phyloP scores from a whole-genome alignment of 306 rosid species.

The Quercus suber region DNA sequence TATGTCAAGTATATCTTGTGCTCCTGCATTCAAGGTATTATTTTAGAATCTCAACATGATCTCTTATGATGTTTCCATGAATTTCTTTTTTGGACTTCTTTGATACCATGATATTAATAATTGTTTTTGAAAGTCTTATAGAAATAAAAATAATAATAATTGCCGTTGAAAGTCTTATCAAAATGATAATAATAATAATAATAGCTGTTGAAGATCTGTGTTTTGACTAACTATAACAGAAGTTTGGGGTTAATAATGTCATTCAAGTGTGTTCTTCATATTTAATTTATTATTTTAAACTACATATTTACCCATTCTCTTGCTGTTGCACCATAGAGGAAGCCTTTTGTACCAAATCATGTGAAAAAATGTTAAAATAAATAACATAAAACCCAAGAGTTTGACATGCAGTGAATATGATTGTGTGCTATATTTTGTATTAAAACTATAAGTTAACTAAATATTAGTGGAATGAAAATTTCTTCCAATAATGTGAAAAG shows the following conservation, averaged over 20 bases:
- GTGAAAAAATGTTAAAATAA: neutral
- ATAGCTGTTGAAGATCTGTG: neutral
- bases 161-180: neutral
- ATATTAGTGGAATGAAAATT: neutral
- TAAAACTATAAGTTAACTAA: neutral
- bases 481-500: neutral
- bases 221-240: slow-evolving; percentile 8
- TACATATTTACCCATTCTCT: neutral
- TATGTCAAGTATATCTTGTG: slow-evolving; percentile 56
- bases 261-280: neutral
- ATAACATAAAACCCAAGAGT: neutral
- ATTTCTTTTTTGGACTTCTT: slow-evolving; percentile 8
- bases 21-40: slow-evolving; percentile 82
- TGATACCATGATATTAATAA: slow-evolving; percentile 5
- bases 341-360: neutral
- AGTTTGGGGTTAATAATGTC: slow-evolving; percentile 4
- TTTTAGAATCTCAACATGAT: slow-evolving; percentile 13
- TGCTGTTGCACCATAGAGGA: slow-evolving; percentile 1
- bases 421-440: neutral
- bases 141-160: no score
- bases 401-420: neutral
- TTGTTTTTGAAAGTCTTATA: neutral
- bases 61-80: slow-evolving; percentile 4
- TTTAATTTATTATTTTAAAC: neutral
- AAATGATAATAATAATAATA: no score